Evolutionary conservation across 2,329 filamentous ascomycete genomes (phyloP).

Genomic region (Colletotrichum siamense): DNA sequence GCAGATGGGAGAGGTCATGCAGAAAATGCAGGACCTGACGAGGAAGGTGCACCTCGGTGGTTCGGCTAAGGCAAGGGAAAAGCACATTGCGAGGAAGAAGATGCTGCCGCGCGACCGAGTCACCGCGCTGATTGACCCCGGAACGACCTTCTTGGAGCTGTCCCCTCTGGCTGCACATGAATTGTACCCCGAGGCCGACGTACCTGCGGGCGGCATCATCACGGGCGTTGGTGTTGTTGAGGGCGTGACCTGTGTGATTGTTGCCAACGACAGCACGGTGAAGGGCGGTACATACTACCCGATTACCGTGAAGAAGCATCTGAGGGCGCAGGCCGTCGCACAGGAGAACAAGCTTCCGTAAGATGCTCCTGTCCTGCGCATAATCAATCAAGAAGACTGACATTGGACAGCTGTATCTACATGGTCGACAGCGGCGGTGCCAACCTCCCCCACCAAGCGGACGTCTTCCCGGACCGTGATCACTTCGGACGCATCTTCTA

Average conservation of each 20-base stretch:
- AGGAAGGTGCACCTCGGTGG: conserved; percentile 77
- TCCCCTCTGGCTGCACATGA: conserved; percentile 88
- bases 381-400: not conserved
- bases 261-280: conserved; percentile 95
- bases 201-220: conserved; percentile 89
- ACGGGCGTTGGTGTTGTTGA: conserved; percentile 90
- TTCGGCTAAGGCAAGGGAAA: conserved; percentile 80
- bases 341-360: conserved; percentile 81
- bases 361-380: conserved; percentile 28
- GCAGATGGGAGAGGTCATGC: conserved; percentile 78
- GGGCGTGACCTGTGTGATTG: conserved; percentile 89
- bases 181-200: conserved; percentile 85
- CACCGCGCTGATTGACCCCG: conserved; percentile 85
- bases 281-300: conserved; percentile 98
- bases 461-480: conserved; percentile 93
- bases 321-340: conserved; percentile 89
- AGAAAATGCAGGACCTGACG: conserved; percentile 73
- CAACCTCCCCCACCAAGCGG: conserved; percentile 92
- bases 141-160: conserved; percentile 91
- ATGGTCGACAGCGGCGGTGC: conserved; percentile 95
- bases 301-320: conserved; percentile 96
- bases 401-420: conserved; percentile 75
- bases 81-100: conserved; percentile 87
- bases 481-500: conserved; percentile 98
- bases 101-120: conserved; percentile 94